Conservation (phyloP, 139 green algal genomes). For the Coelastrella sp. region DNA sequence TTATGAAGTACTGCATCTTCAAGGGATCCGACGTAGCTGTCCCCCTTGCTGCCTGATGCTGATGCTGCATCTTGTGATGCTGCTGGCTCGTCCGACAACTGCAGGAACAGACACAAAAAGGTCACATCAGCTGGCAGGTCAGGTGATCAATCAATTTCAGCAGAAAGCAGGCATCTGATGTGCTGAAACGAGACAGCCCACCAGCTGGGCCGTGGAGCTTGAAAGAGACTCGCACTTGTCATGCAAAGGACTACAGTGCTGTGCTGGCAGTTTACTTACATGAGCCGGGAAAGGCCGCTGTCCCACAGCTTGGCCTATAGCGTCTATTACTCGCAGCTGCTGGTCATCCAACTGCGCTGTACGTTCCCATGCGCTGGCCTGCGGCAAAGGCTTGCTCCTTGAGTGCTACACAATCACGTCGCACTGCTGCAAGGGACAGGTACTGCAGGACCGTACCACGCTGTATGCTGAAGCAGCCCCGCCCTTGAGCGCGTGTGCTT, state of each 20-base stretch:
- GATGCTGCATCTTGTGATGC: slow-evolving; percentile 27
- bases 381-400: neutral
- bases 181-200: neutral
- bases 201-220: too few species aligned
- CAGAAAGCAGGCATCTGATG: neutral
- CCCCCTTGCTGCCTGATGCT: neutral
- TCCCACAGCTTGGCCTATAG: slow-evolving; percentile 61
- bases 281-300: slow-evolving; percentile 71
- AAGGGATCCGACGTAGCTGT: slow-evolving; percentile 68
- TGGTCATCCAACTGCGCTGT: slow-evolving; percentile 69
- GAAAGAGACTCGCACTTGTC: too few species aligned
- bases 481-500: neutral
- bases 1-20: slow-evolving; percentile 85
- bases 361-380: slow-evolving; percentile 78
- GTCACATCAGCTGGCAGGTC: too few species aligned
- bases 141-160: too few species aligned
- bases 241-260: too few species aligned
- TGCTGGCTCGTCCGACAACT: slow-evolving; percentile 56
- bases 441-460: neutral
- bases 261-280: neutral
- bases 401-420: neutral
- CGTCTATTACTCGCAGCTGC: slow-evolving; percentile 73
- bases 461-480: neutral
- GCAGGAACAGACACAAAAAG: neutral
- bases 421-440: too few species aligned